Evolutionary conservation across 192 early-diverging fungal species (phyloP), one percentile per base, ranked within the genome.

Genomic region (Blastocladiella britannica): DNA sequence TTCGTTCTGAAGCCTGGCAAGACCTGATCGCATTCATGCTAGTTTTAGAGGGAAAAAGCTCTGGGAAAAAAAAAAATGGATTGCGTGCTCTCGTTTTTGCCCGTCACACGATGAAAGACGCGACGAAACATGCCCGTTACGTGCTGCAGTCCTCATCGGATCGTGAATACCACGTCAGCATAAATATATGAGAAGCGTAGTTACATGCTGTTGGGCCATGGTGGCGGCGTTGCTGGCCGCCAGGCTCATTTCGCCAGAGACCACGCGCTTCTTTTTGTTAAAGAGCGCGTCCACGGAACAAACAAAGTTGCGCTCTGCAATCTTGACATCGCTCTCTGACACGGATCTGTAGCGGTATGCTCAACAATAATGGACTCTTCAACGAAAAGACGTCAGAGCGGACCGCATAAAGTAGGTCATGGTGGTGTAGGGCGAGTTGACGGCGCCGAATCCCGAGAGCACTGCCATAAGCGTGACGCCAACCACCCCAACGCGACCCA

Each of bases 381-480:
- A 24, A 24, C 20, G 43, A 4, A 53, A 54, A 58, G 30, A 2
- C 28, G 26, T 27, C 23, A 23, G 37, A 47, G 7, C 37, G 37
- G 68, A 80, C 77, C 82, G 78, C 25, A 87, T 64, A 71, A 91
- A 93, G 54, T 85, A 78, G 59, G 75, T 81, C 51, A 93, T 72
- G 27, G 85, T 85, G 20, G 79, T 81, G 66, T 89, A 93, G 0
- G 93, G 93, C 27, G 82, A 82, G 63, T 89, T 86, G 25, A 97
- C 89, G 4, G 88, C 91, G 60, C 88, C 90, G 67, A 93, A 93
- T 22, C 91, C 93, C 1, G 93, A 92, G 7, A 97, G 69, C 7
- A 87, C 70, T 0, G 93, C 88, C 82, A 91, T 97, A 53, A 93
- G 69, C 0, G 88, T 88, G 26, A 97, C 90, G 53, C 93, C 93